Evolutionary conservation across 306 rosid genomes (phyloP), one percentile per base, ranked within the genome.

Genomic region (Oemleria cerasiformis): DNA sequence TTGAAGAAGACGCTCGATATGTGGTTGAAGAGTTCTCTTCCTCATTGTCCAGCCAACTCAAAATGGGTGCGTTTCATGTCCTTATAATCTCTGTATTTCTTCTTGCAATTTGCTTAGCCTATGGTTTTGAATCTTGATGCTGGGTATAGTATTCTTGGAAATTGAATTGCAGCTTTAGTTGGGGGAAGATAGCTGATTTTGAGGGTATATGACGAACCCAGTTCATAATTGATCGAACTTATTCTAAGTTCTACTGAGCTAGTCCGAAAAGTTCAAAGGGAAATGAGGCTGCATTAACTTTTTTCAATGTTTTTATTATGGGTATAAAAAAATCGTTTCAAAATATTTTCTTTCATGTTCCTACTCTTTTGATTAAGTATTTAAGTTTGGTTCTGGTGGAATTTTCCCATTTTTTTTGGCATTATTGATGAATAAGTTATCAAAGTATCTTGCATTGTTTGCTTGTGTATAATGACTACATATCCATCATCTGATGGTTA

Each of bases 1-100:
- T 94, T 14, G 96, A 91, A 78, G 73, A 81, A 76, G 91, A 89
- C 80, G 98, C 98, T 1, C 77, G 80, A 70, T 81, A 84, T 23
- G 86, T 77, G 16, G 85, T 66, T 50, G 79, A 76, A 48, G 95
- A 87, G 34, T 94, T 87, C 73, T 86, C 97, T 40, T 72, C 71
- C 71, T 82, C 92, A 51, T 73, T 91, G 50, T 84, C 90, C 64
- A 77, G 69, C 56, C 76, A 82, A 70, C 77, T 91, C 42, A 82
- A 43, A 68, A 76, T 86, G 1, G 96, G 97, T 87, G 49, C 43
- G 70, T 73, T 43, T 20, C 17, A 4, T 57, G 5, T 30, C 42
- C 17, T 34, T 10, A 51, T 30, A 30, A 30, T 30, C 36, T 30
- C 36, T 2, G 36, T 30, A 20, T 47, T 11, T 43, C 7, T 44